Evolutionary conservation across 225 moss, liverwort and hornwort genomes (phyloP), one percentile per base, ranked within the genome.

Genomic region (Polytrichum formosum): DNA sequence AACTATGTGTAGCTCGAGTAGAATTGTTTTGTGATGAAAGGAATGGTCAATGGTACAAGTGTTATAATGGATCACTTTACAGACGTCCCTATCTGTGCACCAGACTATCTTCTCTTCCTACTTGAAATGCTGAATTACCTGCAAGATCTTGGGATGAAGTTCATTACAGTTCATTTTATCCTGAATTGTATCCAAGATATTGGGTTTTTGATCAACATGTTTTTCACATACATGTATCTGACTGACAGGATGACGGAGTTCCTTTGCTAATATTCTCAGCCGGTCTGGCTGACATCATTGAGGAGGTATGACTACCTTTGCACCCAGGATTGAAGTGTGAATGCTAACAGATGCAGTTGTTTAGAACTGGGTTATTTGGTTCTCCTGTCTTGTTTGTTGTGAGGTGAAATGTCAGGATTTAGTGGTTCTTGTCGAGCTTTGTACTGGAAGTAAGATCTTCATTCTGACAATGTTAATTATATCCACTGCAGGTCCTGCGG

Each of bases 211-310:
- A 46, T 16, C 16, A 46, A 46, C 46, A 3, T 13, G 46, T 13
- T 46, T 13, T 46, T 46, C 54, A 55, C 54, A 20, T 20, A 21
- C 26, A 53, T 19, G 46, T 46, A 13, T 46, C 46, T 58, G 13
- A 13, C 20, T 70, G 54, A 5, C 85, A 92, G 91, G 79, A 74
- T 58, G 88, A 86, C 28, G 83, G 79, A 60, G 88, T 92, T 53
- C 92, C 92, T 21, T 61, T 90, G 80, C 77, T 92, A 31, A 92
- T 92, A 67, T 92, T 92, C 55, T 92, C 90, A 67, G 92, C 90
- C 65, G 92, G 92, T 13, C 90, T 92, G 69, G 92, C 92, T 2
- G 90, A 92, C 75, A 92, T 92, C 28, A 92, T 92, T 64, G 92
- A 92, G 75, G 92, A 92, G 90, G 91, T 90, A 73, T 33, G 55